phyloP scores from a whole-genome alignment of 2,329 filamentous ascomycete species.

The Alternaria postmessia region DNA sequence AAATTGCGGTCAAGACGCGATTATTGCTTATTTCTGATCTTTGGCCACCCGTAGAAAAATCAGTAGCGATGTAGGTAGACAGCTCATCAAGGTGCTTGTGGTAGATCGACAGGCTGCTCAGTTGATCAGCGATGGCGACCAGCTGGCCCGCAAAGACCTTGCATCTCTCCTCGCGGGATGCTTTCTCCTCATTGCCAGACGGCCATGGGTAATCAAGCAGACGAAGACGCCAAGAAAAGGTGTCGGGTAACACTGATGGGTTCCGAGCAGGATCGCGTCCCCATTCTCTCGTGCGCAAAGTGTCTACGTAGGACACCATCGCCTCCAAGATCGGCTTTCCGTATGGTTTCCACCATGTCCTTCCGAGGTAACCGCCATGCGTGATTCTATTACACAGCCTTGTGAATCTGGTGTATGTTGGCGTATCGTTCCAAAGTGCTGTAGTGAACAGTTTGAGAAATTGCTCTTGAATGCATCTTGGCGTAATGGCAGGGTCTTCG shows the following conservation, averaged over 20 bases:
- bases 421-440: constrained; percentile 20
- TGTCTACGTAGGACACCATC: constrained; percentile 29
- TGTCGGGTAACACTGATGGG: constrained; percentile 34
- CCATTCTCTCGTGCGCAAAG: constrained; percentile 33
- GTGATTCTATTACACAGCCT: constrained; percentile 1
- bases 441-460: constrained; percentile 29
- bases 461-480: constrained; percentile 18
- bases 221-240: constrained; percentile 34
- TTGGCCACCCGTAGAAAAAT: not conserved
- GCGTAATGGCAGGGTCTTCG: constrained; percentile 16
- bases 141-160: constrained; percentile 29
- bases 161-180: constrained; percentile 21
- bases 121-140: constrained; percentile 16
- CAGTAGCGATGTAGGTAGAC: constrained; percentile 2
- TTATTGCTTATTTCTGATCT: constrained; percentile 15
- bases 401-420: not conserved
- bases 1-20: constrained; percentile 21
- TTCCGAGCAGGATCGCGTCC: constrained; percentile 23
- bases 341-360: constrained; percentile 21
- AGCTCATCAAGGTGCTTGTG: constrained; percentile 24
- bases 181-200: not conserved
- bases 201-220: constrained; percentile 35
- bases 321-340: constrained; percentile 26
- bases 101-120: constrained; percentile 24
- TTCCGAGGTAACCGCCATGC: not conserved